Conservation (phyloP, 2,329 filamentous ascomycete species). For the Cercospora sp. region DNA sequence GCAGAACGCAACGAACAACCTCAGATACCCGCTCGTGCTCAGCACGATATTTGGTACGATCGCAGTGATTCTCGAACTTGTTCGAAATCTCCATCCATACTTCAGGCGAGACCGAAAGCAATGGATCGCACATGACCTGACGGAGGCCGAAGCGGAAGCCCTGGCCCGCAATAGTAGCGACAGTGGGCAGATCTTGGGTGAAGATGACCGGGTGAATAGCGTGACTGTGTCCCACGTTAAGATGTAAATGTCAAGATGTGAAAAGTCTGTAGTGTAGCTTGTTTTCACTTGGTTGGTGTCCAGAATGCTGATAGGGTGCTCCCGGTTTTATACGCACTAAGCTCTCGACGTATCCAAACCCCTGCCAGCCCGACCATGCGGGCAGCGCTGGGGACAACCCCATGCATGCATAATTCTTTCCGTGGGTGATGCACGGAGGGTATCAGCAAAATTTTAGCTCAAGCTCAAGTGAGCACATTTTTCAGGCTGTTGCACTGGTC, state of each 20-base stretch:
- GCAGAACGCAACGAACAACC: constrained; percentile 19
- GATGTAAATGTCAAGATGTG: neutral
- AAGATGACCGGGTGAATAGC: neutral
- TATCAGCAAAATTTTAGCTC: neutral
- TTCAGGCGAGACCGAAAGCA: neutral
- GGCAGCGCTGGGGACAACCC: neutral
- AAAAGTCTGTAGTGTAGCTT: neutral
- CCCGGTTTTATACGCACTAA: neutral
- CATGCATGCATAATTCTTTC: neutral
- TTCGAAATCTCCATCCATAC: neutral
- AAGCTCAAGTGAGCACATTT: neutral
- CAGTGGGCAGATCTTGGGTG: neutral
- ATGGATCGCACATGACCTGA: neutral
- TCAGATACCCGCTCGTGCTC: constrained; percentile 17
- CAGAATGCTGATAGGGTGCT: neutral
- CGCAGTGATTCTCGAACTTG: neutral
- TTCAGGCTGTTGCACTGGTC: neutral
- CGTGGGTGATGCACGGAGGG: neutral
- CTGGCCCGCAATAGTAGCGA: neutral
- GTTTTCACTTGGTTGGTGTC: neutral
- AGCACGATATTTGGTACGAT: constrained; percentile 11
- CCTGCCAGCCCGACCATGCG: neutral
- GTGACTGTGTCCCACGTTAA: neutral
- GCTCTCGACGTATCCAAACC: neutral
- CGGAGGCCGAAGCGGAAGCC: neutral